Evolutionary conservation across 2,329 filamentous ascomycete species (phyloP).

Genomic region (Coniochaeta sp.): DNA sequence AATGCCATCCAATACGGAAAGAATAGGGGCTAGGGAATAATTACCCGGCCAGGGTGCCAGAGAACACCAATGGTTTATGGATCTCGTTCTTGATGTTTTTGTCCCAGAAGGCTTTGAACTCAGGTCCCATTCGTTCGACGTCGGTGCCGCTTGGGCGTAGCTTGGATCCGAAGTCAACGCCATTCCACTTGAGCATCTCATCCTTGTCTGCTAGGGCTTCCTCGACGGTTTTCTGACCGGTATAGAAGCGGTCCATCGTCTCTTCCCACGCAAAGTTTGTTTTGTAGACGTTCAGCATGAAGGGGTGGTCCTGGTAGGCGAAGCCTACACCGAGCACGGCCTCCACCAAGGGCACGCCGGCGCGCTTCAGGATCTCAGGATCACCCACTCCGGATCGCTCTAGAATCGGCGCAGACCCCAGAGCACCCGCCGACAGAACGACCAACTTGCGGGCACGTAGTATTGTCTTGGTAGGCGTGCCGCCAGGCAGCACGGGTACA

Average conservation of each 20-base stretch:
- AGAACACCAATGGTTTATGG: slow-evolving; percentile 5
- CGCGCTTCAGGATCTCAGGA: slow-evolving; percentile 29
- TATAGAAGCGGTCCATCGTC: slow-evolving; percentile 27
- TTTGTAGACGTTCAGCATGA: slow-evolving; percentile 42
- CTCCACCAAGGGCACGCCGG: slow-evolving; percentile 38
- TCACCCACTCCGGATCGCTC: slow-evolving; percentile 57
- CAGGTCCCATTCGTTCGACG: slow-evolving; percentile 38
- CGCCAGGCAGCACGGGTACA: slow-evolving; percentile 20
- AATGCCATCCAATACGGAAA: too few species aligned
- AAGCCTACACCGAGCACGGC: slow-evolving; percentile 45
- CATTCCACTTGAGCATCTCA: slow-evolving; percentile 44
- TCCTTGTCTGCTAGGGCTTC: slow-evolving; percentile 15
- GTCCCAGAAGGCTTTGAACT: slow-evolving; percentile 43
- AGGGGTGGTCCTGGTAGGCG: slow-evolving; percentile 47
- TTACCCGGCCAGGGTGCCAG: too few species aligned
- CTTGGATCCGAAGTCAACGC: slow-evolving; percentile 43
- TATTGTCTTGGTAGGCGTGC: slow-evolving; percentile 17
- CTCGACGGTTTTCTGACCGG: slow-evolving; percentile 10
- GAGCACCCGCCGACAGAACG: slow-evolving; percentile 37
- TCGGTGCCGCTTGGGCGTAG: slow-evolving; percentile 45
- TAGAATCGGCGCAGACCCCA: slow-evolving; percentile 46
- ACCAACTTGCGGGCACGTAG: slow-evolving; percentile 49
- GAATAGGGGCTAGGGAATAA: too few species aligned
- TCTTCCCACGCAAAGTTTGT: slow-evolving; percentile 34
- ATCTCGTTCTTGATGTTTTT: slow-evolving; percentile 31